Conservation (phyloP, 495 filamentous ascomycete species). For the Neurospora sp. region DNA sequence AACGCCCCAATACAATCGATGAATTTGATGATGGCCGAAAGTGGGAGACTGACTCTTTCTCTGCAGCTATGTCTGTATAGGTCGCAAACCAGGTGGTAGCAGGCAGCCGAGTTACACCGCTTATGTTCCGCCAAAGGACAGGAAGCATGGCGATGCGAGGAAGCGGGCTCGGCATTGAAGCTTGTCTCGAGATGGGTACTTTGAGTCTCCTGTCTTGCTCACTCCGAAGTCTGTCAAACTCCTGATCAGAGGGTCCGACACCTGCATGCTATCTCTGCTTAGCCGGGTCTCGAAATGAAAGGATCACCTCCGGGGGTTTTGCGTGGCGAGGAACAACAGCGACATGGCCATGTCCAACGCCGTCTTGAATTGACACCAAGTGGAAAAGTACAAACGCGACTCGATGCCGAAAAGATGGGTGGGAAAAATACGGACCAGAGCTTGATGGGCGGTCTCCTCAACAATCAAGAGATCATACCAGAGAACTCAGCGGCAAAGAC, state of each 20-base stretch:
- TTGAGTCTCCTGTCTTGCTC: background rate
- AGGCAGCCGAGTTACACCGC: conserved; percentile 11
- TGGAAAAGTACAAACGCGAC: background rate
- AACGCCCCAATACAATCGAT: background rate
- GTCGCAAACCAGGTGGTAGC: conserved; percentile 34
- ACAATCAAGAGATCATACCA: background rate
- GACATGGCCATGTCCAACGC: background rate
- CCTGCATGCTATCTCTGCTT: background rate
- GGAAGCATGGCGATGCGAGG: conserved; percentile 16
- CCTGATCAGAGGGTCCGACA: background rate
- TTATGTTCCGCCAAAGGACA: conserved; percentile 12
- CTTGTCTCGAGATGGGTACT: background rate
- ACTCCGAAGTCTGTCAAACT: background rate
- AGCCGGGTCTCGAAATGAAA: background rate
- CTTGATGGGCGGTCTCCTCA: background rate
- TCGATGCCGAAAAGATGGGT: background rate
- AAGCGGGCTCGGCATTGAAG: conserved; percentile 15
- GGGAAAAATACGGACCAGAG: background rate
- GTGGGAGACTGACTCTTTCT: conserved; percentile 6
- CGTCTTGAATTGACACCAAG: background rate
- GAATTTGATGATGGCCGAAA: background rate
- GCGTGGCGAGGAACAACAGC: background rate
- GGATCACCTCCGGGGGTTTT: background rate
- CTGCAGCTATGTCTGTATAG: conserved; percentile 46
- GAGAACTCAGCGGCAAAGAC: background rate